phyloP scores from a whole-genome alignment of 257 asterid genomes.

The Solanum clarkiae region DNA sequence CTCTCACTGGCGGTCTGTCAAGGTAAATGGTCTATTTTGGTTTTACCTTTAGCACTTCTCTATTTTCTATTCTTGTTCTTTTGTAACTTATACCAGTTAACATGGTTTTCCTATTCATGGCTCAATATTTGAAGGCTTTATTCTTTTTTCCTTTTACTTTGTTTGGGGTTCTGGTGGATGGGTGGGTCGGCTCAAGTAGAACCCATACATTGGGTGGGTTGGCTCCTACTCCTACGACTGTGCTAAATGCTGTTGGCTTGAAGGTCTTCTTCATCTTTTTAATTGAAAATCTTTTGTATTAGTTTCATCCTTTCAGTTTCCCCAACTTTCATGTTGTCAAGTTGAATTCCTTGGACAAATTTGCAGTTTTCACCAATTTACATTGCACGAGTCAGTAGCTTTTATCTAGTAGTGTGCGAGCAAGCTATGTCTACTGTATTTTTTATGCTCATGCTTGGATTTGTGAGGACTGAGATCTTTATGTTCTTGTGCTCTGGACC shows the following conservation, averaged over 20 bases:
- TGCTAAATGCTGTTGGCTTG: not conserved
- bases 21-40: constrained; percentile 27
- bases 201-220: not conserved
- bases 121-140: not conserved
- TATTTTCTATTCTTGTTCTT: not conserved
- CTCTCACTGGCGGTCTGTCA: constrained; percentile 97
- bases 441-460: not conserved
- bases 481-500: not conserved
- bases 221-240: not conserved
- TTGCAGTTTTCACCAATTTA: not conserved
- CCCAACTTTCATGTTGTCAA: not conserved
- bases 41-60: not conserved
- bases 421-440: not conserved
- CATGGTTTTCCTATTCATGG: not conserved
- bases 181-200: not conserved
- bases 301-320: not conserved
- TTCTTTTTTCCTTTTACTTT: not conserved
- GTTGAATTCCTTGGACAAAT: not conserved
- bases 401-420: not conserved
- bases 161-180: not conserved
- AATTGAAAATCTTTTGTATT: not conserved
- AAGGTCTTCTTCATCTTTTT: not conserved
- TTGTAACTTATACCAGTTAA: not conserved
- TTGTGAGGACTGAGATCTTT: not conserved
- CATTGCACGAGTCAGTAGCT: not conserved